Base-by-base conservation (phyloP, 805 yeast species). In the Millerozyma acaciae region DNA sequence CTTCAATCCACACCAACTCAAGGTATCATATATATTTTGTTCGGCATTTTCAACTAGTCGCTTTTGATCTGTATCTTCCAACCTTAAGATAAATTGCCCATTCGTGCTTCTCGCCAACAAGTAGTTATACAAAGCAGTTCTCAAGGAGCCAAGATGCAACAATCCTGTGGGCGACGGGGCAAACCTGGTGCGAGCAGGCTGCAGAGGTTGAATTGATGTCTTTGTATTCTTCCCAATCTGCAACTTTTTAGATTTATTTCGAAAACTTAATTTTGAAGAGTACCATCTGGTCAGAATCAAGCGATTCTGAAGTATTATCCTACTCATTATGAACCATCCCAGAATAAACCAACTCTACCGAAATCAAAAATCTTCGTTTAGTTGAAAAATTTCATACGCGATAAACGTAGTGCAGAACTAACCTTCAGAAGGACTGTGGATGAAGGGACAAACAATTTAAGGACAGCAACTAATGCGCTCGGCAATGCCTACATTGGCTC, bases 151-250 rank as follows among this genome's bases (percentile, higher is more conserved):
- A 38, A 93, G 55, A 54, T 93, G 99, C n/a, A 93, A 66, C 40
- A 76, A 76, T 0, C 99, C 99, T 0, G 99, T 93, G 1, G 99
- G 99, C 2, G 97, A 88, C 0, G 99, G 98, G 0, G 99, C 99
- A 59, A 93, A 93, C 43, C 99, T 63, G 1, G 97, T 85, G 43
- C 96, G 60, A 0, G 79, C 94, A 0, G 93, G 87, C 0, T 39
- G 21, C 1, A 37, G 43, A 1, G 79, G 76, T 28, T 69, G 73
- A 7, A 65, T 44, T 25, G 55, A 49, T 4, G 17, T 12, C 13
- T 19, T 21, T 3, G 16, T 12, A 8, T 13, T 17, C 10, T n/a
- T 16, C 2, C 30, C 27, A n/a, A 25, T 13, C 17, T 8, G 14
- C 22, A 22, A 7, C 4, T n/a, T 19, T 6, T n/a, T 12, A 15